Conservation (phyloP, 225 moss, liverwort and hornwort genomes). For the Bryum argenteum region DNA sequence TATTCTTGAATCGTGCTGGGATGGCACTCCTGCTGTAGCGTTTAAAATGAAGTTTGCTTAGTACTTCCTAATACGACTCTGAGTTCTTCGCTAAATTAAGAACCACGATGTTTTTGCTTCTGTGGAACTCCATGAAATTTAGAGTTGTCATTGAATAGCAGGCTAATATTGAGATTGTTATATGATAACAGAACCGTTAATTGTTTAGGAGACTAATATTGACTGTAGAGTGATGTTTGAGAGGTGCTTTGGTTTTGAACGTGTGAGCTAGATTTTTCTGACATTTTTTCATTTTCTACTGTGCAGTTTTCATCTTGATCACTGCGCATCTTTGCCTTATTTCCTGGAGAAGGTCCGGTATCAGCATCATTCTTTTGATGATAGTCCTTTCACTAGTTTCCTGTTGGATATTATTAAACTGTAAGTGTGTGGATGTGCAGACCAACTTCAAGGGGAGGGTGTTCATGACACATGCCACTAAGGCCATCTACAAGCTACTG, state of each 20-base stretch:
- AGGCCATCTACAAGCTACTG: conserved; percentile 92
- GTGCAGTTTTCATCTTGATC: conserved; percentile 97
- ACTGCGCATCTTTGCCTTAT: conserved; percentile 96
- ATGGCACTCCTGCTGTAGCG: neutral
- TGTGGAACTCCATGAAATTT: neutral
- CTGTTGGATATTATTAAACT: neutral
- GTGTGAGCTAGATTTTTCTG: conserved; percentile 15
- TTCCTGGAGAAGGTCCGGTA: conserved; percentile 86
- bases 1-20: neutral
- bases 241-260: conserved; percentile 7
- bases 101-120: neutral
- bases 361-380: neutral
- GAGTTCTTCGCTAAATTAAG: neutral
- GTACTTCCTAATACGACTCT: neutral
- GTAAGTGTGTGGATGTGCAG: conserved; percentile 43
- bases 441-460: conserved; percentile 96
- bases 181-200: neutral
- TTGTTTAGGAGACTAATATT: neutral
- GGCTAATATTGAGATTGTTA: neutral
- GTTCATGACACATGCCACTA: conserved; percentile 99
- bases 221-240: neutral
- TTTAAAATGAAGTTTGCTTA: neutral
- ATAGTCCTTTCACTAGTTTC: neutral
- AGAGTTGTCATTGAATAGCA: neutral
- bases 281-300: conserved; percentile 7